Base-by-base conservation (phyloP, 2,329 filamentous ascomycete genomes). In the Cordyceps militaris region DNA sequence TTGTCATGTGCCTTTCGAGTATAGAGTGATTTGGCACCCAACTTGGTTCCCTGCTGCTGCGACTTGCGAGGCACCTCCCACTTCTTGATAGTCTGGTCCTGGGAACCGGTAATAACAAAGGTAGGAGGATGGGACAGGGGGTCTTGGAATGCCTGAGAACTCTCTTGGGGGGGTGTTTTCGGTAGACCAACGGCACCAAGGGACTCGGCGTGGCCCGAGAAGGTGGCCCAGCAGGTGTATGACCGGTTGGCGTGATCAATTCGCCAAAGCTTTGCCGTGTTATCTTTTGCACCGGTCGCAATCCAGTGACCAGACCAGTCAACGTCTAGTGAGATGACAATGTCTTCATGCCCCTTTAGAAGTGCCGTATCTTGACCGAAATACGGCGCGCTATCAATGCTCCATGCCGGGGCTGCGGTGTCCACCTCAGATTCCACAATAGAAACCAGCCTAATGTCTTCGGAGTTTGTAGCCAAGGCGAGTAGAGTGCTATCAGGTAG, bases 251-350 rank as follows among this genome's bases (percentile, higher is more conserved):
- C 79, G 0, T 87, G 83, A 68, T 97, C 93, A 26, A 99, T 77
- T 55, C 88, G 82, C 94, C 94, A 99, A 36, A 99, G 74, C 62
- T 89, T 86, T 19, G 93, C 94, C 3, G 89, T 94, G 67, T 97
- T 99, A 70, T 99, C 94, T 73, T 99, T 99, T 23, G 94, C 90
- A 55, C 93, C 94, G 1, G 94, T 97, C 13, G 88, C 93, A 40
- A 99, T 82, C 94, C 94, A 99, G 70, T 94, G 86, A 0, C 95
- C 95, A 10, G 94, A 97, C 91, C 91, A 96, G 73, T 99, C 94
- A 3, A 91, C 86, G 69, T 97, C 92, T 42, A 99, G 77, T 59
- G 91, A 92, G 64, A 99, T 96, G 60, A 99, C 89, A 53, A 99
- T 97, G 64, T 99, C 94, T 51, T 92, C 86, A 65, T 99, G 94